These are phyloP conservation scores for Phylloporus sp. DNA, from an alignment of 1,284 basidiomycete genomes.

Conservation along the genomic window DNA sequence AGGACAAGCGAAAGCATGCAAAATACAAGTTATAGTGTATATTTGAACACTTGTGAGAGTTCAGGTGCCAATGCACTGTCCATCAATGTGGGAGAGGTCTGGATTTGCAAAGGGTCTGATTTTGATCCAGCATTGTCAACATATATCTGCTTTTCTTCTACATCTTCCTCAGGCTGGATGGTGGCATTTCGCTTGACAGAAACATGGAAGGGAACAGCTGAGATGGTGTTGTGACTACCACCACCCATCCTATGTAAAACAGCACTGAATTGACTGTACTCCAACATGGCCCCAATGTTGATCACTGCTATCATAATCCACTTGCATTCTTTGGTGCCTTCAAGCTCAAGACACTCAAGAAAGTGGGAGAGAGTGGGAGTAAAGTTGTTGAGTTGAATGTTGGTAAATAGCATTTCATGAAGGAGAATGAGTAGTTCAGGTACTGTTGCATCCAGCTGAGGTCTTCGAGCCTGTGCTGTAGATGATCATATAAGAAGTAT, in stretches of 20 bases:
- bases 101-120: slow-evolving; percentile 25
- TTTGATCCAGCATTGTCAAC: slow-evolving; percentile 61
- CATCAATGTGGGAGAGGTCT: slow-evolving; percentile 49
- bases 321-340: slow-evolving; percentile 82
- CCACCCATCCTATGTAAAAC: slow-evolving; percentile 70
- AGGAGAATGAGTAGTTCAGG: slow-evolving; percentile 90
- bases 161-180: slow-evolving; percentile 45
- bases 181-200: slow-evolving; percentile 50
- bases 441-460: slow-evolving; percentile 78
- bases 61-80: slow-evolving; percentile 47
- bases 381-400: slow-evolving; percentile 93
- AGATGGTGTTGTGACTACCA: slow-evolving; percentile 45
- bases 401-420: slow-evolving; percentile 96
- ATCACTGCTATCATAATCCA: slow-evolving; percentile 96
- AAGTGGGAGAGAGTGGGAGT: slow-evolving; percentile 82
- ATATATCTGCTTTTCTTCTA: slow-evolving; percentile 72
- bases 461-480: slow-evolving; percentile 73
- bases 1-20: slow-evolving; percentile 79
- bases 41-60: slow-evolving; percentile 70
- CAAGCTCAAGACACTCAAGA: slow-evolving; percentile 84
- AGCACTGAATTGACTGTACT: slow-evolving; percentile 85
- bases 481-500: slow-evolving; percentile 86
- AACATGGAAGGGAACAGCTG: slow-evolving; percentile 50
- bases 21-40: slow-evolving; percentile 84
- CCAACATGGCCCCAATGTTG: slow-evolving; percentile 84